Evolutionary conservation across 2,329 filamentous ascomycete species (phyloP), one percentile per base, ranked within the genome.

Genomic region (Sporothrix phasma): DNA sequence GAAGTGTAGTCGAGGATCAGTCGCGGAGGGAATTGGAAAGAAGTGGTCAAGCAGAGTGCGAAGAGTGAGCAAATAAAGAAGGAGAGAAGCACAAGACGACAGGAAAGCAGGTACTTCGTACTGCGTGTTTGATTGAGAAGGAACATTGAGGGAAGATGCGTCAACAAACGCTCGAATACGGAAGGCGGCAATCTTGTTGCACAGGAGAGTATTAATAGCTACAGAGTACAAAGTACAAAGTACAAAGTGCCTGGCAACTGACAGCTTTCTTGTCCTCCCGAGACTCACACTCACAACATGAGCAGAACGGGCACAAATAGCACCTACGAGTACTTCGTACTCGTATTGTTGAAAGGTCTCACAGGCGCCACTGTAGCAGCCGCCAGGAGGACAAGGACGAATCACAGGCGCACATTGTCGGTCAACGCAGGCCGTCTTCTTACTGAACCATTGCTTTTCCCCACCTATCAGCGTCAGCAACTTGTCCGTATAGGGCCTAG

Each of bases 161-260:
- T 60, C 56, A 46, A 60, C 56, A 60, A 60, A 60, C 41, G 56
- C 29, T n/a, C 58, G 29, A 61, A 43, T 47, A 37, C 43, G 58
- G 58, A 61, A 47, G 19, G 58, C 43, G 58, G 58, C 58, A 61
- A 49, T 61, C 43, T 61, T 49, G 17, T 37, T 34, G 41, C n/a
- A 15, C 29, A 11, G n/a, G 43, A 15, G 45, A 26, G 34, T 22
- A 29, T 29, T 26, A 29, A 43, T 39, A 45, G 54, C n/a, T n/a
- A 59, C 37, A 45, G 54, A 22, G 37, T n/a, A n/a, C n/a, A n/a
- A n/a, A n/a, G n/a, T n/a, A n/a, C n/a, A n/a, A n/a, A n/a, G n/a
- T n/a, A n/a, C n/a, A 37, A 56, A 34, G 53, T 26, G 34, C 53
- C 31, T n/a, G 13, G 19, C n/a, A 5, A 53, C 29, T 53, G 29